Base-by-base conservation (phyloP, 2,329 filamentous ascomycete genomes). In the Fusarium citri region DNA sequence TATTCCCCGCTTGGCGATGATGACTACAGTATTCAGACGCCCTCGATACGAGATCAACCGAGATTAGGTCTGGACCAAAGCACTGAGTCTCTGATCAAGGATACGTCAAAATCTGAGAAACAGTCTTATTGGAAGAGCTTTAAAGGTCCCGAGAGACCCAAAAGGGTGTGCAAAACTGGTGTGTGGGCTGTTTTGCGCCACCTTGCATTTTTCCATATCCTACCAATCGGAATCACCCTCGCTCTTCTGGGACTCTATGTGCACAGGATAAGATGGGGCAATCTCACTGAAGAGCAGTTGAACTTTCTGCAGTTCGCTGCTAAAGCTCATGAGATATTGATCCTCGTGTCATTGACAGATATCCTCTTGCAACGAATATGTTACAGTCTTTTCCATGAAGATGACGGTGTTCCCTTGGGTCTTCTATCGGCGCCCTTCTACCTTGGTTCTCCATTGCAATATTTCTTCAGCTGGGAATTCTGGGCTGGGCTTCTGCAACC, bases 241-340 rank as follows among this genome's bases (percentile, higher is more conserved):
- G 22, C 53, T 2, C 58, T 58, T n/a, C 26, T 60, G 11, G 51
- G 18, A 5, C 58, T 60, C 4, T 57, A 58, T 10, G 16, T 59
- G 11, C 31, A 14, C 20, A n/a, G 46, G 8, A 40, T 37, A 23
- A 30, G 58, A 22, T 60, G 51, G 58, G 43, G 18, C 1, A 5
- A 56, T 9, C 30, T 54, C 7, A 49, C 43, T 8, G 22, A 5
- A 4, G 45, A 64, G 16, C 30, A 48, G 10, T 7, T 62, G 0
- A 64, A 48, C 3, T 20, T n/a, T 4, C 15, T 62, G 11, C 61
- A 62, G 11, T 64, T 64, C 11, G 57, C 37, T 14, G 57, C 61
- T 4, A 62, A 62, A 30, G 57, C 23, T 0, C 57, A 56, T 12
- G 61, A 56, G 14, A 37, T 55, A 1, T 12, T 56, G 1, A 41